These are phyloP conservation scores for Plasmodium fragile DNA, from an alignment of 169 alveolate genomes.

Conservation along the genomic window DNA sequence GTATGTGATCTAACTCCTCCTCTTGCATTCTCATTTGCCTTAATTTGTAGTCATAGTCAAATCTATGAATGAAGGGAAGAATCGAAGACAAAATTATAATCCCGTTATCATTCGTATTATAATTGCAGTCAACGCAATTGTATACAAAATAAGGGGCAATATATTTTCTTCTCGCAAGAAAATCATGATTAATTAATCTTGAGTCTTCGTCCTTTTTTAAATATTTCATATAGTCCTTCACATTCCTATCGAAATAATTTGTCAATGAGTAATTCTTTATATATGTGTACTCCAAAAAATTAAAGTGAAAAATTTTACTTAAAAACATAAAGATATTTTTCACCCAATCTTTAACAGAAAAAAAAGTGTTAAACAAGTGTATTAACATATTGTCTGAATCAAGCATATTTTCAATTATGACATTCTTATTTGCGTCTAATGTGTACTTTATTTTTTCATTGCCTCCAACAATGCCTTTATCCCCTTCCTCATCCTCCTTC, in stretches of 20 bases:
- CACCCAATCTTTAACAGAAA: slow-evolving; percentile 38
- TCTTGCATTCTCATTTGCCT: slow-evolving; percentile 34
- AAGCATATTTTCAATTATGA: slow-evolving; percentile 37
- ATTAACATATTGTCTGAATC: slow-evolving; percentile 41
- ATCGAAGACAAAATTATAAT: slow-evolving; percentile 63
- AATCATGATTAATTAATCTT: slow-evolving; percentile 22
- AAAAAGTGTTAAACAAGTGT: slow-evolving; percentile 14
- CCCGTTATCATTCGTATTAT: slow-evolving; percentile 69
- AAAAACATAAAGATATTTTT: slow-evolving; percentile 24
- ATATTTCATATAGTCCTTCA: slow-evolving; percentile 62
- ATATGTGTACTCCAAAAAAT: slow-evolving; percentile 62
- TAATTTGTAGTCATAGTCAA: slow-evolving; percentile 61
- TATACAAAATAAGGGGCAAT: slow-evolving; percentile 47
- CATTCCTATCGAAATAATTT: slow-evolving; percentile 53
- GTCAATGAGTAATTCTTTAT: slow-evolving; percentile 56
- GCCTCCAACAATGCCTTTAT: not conserved
- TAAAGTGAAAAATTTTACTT: slow-evolving; percentile 71
- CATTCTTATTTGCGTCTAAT: slow-evolving; percentile 29
- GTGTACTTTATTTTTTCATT: slow-evolving; percentile 45
- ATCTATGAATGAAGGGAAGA: slow-evolving; percentile 59
- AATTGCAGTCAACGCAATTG: slow-evolving; percentile 73
- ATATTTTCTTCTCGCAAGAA: slow-evolving; percentile 48
- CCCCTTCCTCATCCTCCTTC: slow-evolving; percentile 26
- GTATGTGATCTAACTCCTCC: slow-evolving; percentile 39
- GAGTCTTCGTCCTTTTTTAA: slow-evolving; percentile 52